Evolutionary conservation across 1,284 basidiomycete genomes (phyloP).

Genomic region (Ceratobasidium theobromae): DNA sequence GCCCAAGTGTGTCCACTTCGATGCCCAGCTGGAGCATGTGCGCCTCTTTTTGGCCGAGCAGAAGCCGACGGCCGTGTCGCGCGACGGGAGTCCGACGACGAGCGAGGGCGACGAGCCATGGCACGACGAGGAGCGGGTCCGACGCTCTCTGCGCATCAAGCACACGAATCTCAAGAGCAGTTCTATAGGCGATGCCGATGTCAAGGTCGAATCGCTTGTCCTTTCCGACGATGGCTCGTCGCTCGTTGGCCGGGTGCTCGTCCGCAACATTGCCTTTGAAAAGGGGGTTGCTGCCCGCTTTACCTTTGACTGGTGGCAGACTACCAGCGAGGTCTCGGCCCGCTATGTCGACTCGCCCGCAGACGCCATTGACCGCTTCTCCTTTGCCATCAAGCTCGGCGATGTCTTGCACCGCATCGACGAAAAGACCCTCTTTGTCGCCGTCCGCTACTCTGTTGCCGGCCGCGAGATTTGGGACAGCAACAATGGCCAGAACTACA

Average conservation of each 20-base stretch:
- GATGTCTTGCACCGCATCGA: conserved; percentile 57
- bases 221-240: conserved; percentile 64
- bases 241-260: conserved; percentile 69
- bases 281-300: conserved; percentile 90
- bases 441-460: conserved; percentile 72
- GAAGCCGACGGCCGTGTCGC: conserved; percentile 88
- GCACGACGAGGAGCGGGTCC: conserved; percentile 43
- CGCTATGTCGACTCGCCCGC: conserved; percentile 64
- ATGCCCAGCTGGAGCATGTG: conserved; percentile 86
- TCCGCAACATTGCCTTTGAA: conserved; percentile 83
- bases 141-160: conserved; percentile 44
- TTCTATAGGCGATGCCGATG: conserved; percentile 44
- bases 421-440: conserved; percentile 83
- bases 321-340: conserved; percentile 88
- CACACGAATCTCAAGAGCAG: conserved; percentile 52
- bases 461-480: conserved; percentile 85
- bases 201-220: conserved; percentile 54
- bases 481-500: conserved; percentile 87
- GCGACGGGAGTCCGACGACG: conserved; percentile 86
- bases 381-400: conserved; percentile 55
- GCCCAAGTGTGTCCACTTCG: conserved; percentile 90
- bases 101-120: conserved; percentile 74
- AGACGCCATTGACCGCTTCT: conserved; percentile 54
- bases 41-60: conserved; percentile 93
- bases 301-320: conserved; percentile 94